These are phyloP conservation scores for Dryas octopetala DNA, from an alignment of 306 rosid genomes.

Conservation along the genomic window DNA sequence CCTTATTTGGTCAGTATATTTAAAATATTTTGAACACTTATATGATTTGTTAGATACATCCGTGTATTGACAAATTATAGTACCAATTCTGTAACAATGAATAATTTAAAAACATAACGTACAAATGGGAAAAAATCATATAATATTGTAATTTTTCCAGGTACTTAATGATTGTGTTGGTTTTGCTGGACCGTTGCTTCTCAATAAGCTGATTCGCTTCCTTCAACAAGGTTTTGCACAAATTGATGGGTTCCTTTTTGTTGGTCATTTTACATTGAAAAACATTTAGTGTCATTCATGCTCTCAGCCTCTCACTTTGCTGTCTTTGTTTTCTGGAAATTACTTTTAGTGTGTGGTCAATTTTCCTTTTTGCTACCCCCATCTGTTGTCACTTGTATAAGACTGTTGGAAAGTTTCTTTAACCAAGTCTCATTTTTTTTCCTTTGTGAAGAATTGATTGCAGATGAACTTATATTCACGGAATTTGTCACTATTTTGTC, in stretches of 20 bases:
- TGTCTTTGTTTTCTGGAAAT: conserved; percentile 11
- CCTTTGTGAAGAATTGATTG: too few species aligned
- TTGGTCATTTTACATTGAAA: background rate
- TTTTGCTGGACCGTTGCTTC: conserved; percentile 94
- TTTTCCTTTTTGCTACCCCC: background rate
- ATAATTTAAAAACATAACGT: background rate
- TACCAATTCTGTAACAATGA: background rate
- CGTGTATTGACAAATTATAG: too few species aligned
- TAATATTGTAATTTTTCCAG: conserved; percentile 38
- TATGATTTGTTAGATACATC: too few species aligned
- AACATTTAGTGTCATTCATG: background rate
- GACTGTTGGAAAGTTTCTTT: too few species aligned
- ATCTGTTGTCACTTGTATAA: too few species aligned
- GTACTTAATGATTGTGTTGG: conserved; percentile 85
- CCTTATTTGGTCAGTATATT: too few species aligned
- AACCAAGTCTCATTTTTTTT: too few species aligned
- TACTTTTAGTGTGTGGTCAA: background rate
- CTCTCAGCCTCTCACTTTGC: background rate
- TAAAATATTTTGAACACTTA: too few species aligned
- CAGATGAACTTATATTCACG: background rate
- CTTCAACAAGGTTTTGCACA: conserved; percentile 76
- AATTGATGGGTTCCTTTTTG: conserved; percentile 26
- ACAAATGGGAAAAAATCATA: background rate
- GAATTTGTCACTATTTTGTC: conserved; percentile 2
- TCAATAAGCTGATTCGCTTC: conserved; percentile 79